Evolutionary conservation across 192 early-diverging fungal species (phyloP), one percentile per base, ranked within the genome.

Genomic region (Entomortierella lignicola): DNA sequence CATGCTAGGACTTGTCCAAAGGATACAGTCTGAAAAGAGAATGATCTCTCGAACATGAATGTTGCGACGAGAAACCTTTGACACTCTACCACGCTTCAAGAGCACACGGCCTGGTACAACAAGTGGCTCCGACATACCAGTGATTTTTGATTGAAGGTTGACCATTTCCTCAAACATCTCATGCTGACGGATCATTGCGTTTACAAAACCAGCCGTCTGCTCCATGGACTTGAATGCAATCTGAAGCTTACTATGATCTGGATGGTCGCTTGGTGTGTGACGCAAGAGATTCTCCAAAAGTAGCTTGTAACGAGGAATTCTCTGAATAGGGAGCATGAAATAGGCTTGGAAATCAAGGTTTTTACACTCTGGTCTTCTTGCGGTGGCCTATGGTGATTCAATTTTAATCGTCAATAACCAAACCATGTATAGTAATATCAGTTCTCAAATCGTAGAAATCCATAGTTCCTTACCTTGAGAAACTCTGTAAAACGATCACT

Each of bases 241-340:
- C 52, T 80, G 74, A n/a, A 96, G 85, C 29, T 83, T 72, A 23
- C 83, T 77, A 44, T 93, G 87, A 82, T 97, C 96, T 0, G 91
- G 89, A 63, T 97, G 96, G 52, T 72, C 82, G 0, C 63, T 65
- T 0, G 88, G 86, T 0, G 94, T 96, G 77, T 85, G 83, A 53
- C 85, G 81, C n/a, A 94, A 82, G 6, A 98, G 85, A 43, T 91
- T 87, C 37, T 91, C 88, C 18, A 98, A 81, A 21, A 97, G 84
- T 71, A 98, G 80, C 60, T 89, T 87, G 81, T 97, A 98, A 56
- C 95, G 92, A 27, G 95, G 95, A 60, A 98, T 86, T 3, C 96
- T 87, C 77, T 98, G 96, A 20, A 98, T 89, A 0, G 96, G 96
- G 12, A 96, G 83, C 56, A 96, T 87, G 41, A 97, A 82, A 72